phyloP scores from a whole-genome alignment of 1,139 yeast genomes.

The Meyerozyma guilliermondii region DNA sequence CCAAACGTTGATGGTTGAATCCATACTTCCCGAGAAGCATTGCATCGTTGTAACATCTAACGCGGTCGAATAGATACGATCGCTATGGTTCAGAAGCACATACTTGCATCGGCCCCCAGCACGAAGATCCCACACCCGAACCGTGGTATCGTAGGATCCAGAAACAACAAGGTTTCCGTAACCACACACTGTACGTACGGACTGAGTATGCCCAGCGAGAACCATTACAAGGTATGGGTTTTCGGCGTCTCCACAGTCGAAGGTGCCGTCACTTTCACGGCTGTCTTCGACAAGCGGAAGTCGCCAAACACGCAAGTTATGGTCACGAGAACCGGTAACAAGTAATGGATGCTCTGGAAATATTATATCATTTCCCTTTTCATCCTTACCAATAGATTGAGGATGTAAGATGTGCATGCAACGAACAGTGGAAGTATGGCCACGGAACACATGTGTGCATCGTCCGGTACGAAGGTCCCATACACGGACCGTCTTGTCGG shows the following conservation, averaged over 20 bases:
- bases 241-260: slow-evolving; percentile 29
- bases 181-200: slow-evolving; percentile 87
- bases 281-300: slow-evolving; percentile 55
- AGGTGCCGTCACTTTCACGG: slow-evolving; percentile 26
- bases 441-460: slow-evolving; percentile 83
- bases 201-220: slow-evolving; percentile 76
- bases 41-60: slow-evolving; percentile 70
- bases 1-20: slow-evolving; percentile 86
- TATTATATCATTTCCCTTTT: slow-evolving; percentile 58
- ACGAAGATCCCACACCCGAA: slow-evolving; percentile 85
- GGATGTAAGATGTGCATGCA: slow-evolving; percentile 83
- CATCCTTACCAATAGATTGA: slow-evolving; percentile 51
- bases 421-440: slow-evolving; percentile 90
- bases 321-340: slow-evolving; percentile 89
- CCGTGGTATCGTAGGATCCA: slow-evolving; percentile 88
- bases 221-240: slow-evolving; percentile 77
- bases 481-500: slow-evolving; percentile 85
- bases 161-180: slow-evolving; percentile 79
- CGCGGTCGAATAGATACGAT: slow-evolving; percentile 82
- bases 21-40: slow-evolving; percentile 92
- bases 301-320: slow-evolving; percentile 84
- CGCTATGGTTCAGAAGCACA: slow-evolving; percentile 77
- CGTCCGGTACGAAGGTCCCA: slow-evolving; percentile 78
- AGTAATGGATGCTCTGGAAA: slow-evolving; percentile 61
- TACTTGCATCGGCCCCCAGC: slow-evolving; percentile 68